These are phyloP conservation scores for Leptodermis oblonga DNA, from an alignment of 257 asterid species.

Conservation along the genomic window DNA sequence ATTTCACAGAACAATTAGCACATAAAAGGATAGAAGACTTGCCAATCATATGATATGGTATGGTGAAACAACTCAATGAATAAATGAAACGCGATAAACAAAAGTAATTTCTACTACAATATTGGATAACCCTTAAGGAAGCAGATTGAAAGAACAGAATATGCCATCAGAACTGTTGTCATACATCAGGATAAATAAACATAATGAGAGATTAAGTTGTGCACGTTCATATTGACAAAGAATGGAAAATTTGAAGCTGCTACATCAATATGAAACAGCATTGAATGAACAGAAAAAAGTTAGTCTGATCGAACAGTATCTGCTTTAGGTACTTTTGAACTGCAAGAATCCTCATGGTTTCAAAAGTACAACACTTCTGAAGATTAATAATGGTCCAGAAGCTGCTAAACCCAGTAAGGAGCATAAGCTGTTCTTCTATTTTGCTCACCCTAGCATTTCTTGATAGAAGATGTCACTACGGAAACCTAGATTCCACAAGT, in stretches of 20 bases:
- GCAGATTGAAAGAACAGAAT: neutral
- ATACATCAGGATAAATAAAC: neutral
- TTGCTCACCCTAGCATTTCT: neutral
- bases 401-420: neutral
- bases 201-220: neutral
- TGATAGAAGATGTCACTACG: neutral
- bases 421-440: neutral
- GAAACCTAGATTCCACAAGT: neutral
- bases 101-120: neutral
- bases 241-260: neutral
- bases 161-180: neutral
- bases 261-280: neutral
- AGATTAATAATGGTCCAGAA: neutral
- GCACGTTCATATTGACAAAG: too few species aligned
- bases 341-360: neutral
- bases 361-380: slow-evolving; percentile 1
- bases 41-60: neutral
- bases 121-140: neutral
- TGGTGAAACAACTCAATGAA: neutral
- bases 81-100: neutral
- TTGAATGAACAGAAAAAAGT: neutral
- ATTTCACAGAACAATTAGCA: neutral
- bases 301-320: neutral
- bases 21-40: neutral
- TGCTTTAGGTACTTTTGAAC: neutral